These are phyloP conservation scores for Neonectria ditissima DNA, from an alignment of 2,329 filamentous ascomycete species.

Conservation along the genomic window DNA sequence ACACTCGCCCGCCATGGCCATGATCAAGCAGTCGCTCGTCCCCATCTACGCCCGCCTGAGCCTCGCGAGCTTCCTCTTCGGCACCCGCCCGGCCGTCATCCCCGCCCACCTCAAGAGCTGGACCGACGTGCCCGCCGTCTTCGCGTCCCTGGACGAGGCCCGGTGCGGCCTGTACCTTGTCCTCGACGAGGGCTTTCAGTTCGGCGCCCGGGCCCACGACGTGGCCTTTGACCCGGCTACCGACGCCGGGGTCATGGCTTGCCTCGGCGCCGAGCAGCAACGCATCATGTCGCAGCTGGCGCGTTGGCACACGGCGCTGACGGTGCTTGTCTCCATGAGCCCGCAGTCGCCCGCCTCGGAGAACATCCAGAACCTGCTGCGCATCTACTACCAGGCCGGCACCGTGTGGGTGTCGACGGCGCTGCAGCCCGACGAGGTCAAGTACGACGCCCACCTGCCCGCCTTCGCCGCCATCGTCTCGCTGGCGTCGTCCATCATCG, in stretches of 20 bases:
- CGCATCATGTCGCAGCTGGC: constrained; percentile 46
- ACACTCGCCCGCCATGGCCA: constrained; percentile 48
- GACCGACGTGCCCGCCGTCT: constrained; percentile 48
- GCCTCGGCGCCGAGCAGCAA: constrained; percentile 49
- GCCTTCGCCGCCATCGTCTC: constrained; percentile 54
- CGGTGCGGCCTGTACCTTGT: constrained; percentile 51
- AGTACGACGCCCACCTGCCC: constrained; percentile 50
- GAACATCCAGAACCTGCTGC: constrained; percentile 46
- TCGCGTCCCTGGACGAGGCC: constrained; percentile 50
- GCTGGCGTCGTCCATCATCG: constrained; percentile 47
- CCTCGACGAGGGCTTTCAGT: constrained; percentile 55
- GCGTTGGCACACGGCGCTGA: constrained; percentile 49
- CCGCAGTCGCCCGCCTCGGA: constrained; percentile 29
- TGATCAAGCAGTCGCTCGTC: constrained; percentile 55
- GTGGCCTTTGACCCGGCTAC: constrained; percentile 44
- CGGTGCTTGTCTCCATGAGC: constrained; percentile 43
- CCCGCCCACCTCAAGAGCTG: constrained; percentile 50
- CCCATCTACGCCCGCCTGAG: constrained; percentile 59
- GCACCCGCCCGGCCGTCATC: constrained; percentile 51
- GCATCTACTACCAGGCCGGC: constrained; percentile 52
- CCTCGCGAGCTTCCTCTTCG: constrained; percentile 56
- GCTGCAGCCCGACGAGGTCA: constrained; percentile 47
- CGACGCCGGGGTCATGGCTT: constrained; percentile 38
- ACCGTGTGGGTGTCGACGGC: constrained; percentile 50
- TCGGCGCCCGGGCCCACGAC: constrained; percentile 45